phyloP scores from a whole-genome alignment of 768 basidiomycete species.

The Rhizopogon rudus region DNA sequence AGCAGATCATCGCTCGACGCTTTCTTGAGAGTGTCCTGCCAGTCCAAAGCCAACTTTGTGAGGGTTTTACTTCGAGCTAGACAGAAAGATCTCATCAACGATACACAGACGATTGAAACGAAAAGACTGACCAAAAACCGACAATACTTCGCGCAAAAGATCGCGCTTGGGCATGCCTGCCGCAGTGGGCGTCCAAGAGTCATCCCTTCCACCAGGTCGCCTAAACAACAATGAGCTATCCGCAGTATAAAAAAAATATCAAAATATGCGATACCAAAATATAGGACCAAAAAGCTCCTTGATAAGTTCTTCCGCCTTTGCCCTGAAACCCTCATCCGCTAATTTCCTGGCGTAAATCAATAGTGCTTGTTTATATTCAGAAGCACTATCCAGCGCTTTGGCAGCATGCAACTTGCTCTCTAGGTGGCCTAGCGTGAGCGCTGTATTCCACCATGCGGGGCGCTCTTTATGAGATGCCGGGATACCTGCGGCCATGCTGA shows the following conservation, averaged over 20 bases:
- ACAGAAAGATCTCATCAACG: slow-evolving; percentile 2
- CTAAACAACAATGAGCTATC: slow-evolving; percentile 28
- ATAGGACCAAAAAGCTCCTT: slow-evolving; percentile 88
- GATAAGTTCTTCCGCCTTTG: slow-evolving; percentile 87
- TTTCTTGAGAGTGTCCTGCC: slow-evolving; percentile 77
- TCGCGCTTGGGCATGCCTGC: slow-evolving; percentile 78
- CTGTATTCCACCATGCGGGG: slow-evolving; percentile 78
- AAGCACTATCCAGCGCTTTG: slow-evolving; percentile 69
- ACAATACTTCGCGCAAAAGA: slow-evolving; percentile 74
- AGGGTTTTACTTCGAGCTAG: slow-evolving; percentile 72
- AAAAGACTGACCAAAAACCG: slow-evolving; percentile 63
- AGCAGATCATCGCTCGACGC: slow-evolving; percentile 45
- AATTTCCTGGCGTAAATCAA: slow-evolving; percentile 77
- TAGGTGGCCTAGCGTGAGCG: slow-evolving; percentile 83
- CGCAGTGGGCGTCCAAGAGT: slow-evolving; percentile 62
- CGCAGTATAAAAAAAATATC: not conserved
- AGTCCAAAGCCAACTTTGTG: slow-evolving; percentile 69
- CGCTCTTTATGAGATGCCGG: slow-evolving; percentile 39
- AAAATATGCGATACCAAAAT: slow-evolving; percentile 62
- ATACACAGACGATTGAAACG: not conserved
- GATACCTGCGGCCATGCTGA: slow-evolving; percentile 32
- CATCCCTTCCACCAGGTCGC: slow-evolving; percentile 60
- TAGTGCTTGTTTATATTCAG: slow-evolving; percentile 78
- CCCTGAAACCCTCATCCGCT: slow-evolving; percentile 84
- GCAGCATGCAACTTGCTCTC: slow-evolving; percentile 80